phyloP scores from a whole-genome alignment of 2,329 filamentous ascomycete species.

The Penicillium griseofulvum region DNA sequence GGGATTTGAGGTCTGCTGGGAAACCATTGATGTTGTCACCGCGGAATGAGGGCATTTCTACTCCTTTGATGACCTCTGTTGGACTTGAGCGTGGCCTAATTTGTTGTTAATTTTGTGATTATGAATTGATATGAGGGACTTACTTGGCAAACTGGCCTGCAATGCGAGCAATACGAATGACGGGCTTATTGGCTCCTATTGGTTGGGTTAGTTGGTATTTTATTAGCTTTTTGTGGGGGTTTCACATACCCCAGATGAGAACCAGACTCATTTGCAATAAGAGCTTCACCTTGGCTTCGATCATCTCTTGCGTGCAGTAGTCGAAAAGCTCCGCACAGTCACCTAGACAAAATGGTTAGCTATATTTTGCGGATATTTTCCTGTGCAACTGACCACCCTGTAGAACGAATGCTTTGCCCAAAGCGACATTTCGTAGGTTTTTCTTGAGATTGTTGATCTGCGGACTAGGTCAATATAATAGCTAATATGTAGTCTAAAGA shows the following conservation, averaged over 20 bases:
- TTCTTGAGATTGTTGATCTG: conserved; percentile 73
- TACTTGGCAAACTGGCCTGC: conserved; percentile 93
- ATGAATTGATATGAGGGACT: neutral
- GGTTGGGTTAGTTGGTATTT: neutral
- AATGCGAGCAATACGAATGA: conserved; percentile 93
- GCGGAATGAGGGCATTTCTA: conserved; percentile 82
- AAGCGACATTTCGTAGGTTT: conserved; percentile 78
- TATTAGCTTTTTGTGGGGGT: conserved; percentile 20
- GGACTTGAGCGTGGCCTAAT: conserved; percentile 74
- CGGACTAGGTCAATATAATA: neutral
- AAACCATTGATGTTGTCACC: conserved; percentile 96
- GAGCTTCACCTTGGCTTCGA: conserved; percentile 95
- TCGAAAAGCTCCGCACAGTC: conserved; percentile 97
- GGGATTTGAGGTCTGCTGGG: conserved; percentile 60
- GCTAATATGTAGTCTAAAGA: neutral
- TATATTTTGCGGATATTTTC: neutral
- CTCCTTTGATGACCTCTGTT: conserved; percentile 75
- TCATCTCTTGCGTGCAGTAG: conserved; percentile 85
- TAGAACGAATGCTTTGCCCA: conserved; percentile 87
- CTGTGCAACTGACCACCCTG: conserved; percentile 66
- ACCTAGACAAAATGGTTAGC: conserved; percentile 25
- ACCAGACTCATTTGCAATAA: conserved; percentile 96
- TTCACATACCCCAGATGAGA: conserved; percentile 73
- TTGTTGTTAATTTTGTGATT: neutral
- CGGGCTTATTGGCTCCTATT: conserved; percentile 63